A percentile compares a stretch with the other conserved stretches of the same genome.
phyloP scores from a whole-genome alignment of 1,284 basidiomycete species.

The Fomitopsis betulina region DNA sequence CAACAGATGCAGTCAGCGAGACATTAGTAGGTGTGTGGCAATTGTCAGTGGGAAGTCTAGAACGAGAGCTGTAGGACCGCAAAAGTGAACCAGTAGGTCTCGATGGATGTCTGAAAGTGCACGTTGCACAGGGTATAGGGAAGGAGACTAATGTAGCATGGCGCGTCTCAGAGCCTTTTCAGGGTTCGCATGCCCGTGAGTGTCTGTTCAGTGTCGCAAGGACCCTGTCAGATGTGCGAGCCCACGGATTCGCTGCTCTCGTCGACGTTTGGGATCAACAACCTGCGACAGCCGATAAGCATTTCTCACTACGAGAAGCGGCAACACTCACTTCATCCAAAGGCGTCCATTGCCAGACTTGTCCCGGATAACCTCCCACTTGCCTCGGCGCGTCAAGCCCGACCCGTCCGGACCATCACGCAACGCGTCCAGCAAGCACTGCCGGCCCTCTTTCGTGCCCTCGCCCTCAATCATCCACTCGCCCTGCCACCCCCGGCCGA shows the following conservation, averaged over 20 bases:
- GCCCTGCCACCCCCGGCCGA: conserved; percentile 67
- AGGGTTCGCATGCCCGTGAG: not conserved
- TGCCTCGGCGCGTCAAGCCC: conserved; percentile 29
- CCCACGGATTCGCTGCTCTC: not conserved
- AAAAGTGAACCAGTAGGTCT: not conserved
- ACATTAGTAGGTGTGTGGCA: not conserved
- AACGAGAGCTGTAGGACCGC: not conserved
- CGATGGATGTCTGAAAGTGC: not conserved
- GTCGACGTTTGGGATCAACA: conserved; percentile 10
- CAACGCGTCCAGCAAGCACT: conserved; percentile 47
- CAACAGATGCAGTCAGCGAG: not conserved
- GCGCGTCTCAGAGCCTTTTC: not conserved
- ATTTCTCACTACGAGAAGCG: not conserved
- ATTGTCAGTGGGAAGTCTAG: not conserved
- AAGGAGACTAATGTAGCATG: not conserved
- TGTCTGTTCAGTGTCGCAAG: conserved; percentile 3
- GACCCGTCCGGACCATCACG: conserved; percentile 14
- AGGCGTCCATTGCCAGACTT: conserved; percentile 52
- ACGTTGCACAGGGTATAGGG: not conserved
- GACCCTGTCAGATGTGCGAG: not conserved
- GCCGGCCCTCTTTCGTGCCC: conserved; percentile 63
- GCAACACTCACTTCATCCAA: conserved; percentile 54
- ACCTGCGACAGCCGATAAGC: conserved; percentile 1
- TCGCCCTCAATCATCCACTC: conserved; percentile 75
- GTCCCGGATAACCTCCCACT: conserved; percentile 60